These are phyloP conservation scores for Cornus controversa DNA, from an alignment of 148 eudicot genomes.

Conservation along the genomic window DNA sequence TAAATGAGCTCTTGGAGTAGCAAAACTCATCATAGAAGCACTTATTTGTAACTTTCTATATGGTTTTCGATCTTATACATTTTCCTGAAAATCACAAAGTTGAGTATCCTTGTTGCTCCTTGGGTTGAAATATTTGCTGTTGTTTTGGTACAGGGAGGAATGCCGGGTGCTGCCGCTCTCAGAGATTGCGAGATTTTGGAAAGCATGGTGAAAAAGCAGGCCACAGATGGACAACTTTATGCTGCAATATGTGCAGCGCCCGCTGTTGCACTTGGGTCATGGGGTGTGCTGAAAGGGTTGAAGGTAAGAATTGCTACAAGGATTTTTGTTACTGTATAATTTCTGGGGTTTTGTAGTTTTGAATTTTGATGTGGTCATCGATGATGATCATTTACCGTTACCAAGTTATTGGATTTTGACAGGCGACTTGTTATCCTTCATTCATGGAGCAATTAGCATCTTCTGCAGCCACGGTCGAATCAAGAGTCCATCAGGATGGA, in stretches of 20 bases:
- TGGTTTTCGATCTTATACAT: neutral
- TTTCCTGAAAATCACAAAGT: neutral
- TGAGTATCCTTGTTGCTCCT: neutral
- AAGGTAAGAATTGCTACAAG: slow-evolving; percentile 39
- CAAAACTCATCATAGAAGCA: neutral
- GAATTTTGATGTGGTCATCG: neutral
- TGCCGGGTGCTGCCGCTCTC: slow-evolving; percentile 83
- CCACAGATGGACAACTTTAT: slow-evolving; percentile 72
- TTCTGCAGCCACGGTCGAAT: slow-evolving; percentile 75
- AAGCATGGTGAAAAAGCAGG: slow-evolving; percentile 71
- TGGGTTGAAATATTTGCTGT: neutral
- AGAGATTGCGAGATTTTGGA: slow-evolving; percentile 60
- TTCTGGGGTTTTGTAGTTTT: neutral
- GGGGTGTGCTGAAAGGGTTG: slow-evolving; percentile 87
- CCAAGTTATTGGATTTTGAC: slow-evolving; percentile 11
- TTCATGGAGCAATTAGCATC: slow-evolving; percentile 92
- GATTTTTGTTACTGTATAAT: neutral
- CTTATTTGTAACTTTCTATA: no score
- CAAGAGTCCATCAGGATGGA: slow-evolving; percentile 91
- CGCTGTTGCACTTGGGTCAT: slow-evolving; percentile 91
- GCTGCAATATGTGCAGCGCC: slow-evolving; percentile 98
- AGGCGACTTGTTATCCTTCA: slow-evolving; percentile 96
- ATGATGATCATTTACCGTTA: neutral
- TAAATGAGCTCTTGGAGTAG: neutral
- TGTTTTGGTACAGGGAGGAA: slow-evolving; percentile 64